Percentiles rank a stretch among this genome's conserved stretches.
phyloP scores from a whole-genome alignment of 2,329 filamentous ascomycete species.

The Tolypocladium pustulatum region DNA sequence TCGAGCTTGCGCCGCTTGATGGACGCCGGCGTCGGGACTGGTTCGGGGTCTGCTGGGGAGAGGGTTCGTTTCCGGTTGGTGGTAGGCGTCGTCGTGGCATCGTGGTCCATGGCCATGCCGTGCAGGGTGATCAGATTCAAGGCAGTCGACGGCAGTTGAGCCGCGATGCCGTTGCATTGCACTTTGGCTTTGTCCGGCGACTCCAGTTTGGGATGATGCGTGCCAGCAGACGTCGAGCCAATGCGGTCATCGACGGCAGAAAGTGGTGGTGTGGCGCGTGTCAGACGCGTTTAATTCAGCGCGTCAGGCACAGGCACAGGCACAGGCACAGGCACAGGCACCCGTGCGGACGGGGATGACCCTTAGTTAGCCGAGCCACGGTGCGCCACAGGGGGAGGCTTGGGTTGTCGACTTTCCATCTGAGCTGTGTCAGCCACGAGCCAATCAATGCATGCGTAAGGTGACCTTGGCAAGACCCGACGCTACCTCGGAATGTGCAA shows the following conservation, averaged over 20 bases:
- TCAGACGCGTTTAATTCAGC: conserved; percentile 2
- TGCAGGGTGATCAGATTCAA: not conserved
- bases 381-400: too few relatives aligned
- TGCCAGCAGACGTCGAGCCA: not conserved
- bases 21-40: conserved; percentile 14
- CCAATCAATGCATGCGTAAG: too few relatives aligned
- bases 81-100: conserved; percentile 7
- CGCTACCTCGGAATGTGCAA: too few relatives aligned
- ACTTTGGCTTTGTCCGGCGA: not conserved
- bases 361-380: too few relatives aligned
- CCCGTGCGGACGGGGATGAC: too few relatives aligned
- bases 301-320: not conserved
- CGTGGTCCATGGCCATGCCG: conserved; percentile 14
- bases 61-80: conserved; percentile 13
- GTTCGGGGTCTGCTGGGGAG: conserved; percentile 9
- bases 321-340: not conserved
- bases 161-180: not conserved
- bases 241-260: not conserved
- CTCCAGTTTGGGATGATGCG: not conserved
- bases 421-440: too few relatives aligned
- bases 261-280: not conserved
- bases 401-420: too few relatives aligned
- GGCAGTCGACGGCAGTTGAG: not conserved
- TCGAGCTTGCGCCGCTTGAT: conserved; percentile 22
- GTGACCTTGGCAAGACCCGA: too few relatives aligned